phyloP scores from a whole-genome alignment of 441 rosid species.

The Erodium moschatum region DNA sequence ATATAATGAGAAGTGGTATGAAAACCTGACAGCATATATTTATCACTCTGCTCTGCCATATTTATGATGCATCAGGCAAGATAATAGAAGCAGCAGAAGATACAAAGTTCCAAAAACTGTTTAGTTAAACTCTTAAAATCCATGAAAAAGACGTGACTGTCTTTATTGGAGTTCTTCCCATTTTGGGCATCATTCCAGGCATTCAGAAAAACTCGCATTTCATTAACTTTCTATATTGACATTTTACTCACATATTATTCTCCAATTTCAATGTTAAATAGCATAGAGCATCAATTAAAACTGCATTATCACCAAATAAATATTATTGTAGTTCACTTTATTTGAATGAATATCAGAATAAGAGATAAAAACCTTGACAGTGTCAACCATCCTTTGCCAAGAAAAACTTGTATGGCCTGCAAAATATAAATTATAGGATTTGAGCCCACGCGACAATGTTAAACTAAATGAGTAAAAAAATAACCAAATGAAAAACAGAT shows the following conservation, averaged over 20 bases:
- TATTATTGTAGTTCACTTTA: neutral
- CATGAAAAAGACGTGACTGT: neutral
- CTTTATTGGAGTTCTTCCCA: neutral
- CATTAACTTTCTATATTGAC: neutral
- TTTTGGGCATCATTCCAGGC: neutral
- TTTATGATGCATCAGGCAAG: neutral
- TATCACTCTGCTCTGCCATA: neutral
- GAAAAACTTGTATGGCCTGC: slow-evolving; percentile 34
- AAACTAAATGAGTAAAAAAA: neutral
- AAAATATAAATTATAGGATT: slow-evolving; percentile 14
- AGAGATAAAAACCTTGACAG: slow-evolving; percentile 41
- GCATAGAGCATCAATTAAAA: slow-evolving; percentile 13
- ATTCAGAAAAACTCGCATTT: neutral
- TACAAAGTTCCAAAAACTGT: neutral
- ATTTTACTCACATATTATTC: neutral
- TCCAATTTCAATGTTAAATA: neutral
- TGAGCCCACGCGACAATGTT: neutral
- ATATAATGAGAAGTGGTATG: slow-evolving; percentile 6
- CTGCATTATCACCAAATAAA: slow-evolving; percentile 1
- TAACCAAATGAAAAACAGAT: neutral
- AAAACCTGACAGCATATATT: neutral
- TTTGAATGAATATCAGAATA: slow-evolving; percentile 6
- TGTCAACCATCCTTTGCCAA: slow-evolving; percentile 55
- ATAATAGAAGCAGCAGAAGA: neutral
- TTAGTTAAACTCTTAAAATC: neutral